A percentile compares a stretch with the other conserved stretches of the same genome.
Evolutionary conservation across 1,284 basidiomycete genomes (phyloP).

Genomic region (Entoloma clypeatum): DNA sequence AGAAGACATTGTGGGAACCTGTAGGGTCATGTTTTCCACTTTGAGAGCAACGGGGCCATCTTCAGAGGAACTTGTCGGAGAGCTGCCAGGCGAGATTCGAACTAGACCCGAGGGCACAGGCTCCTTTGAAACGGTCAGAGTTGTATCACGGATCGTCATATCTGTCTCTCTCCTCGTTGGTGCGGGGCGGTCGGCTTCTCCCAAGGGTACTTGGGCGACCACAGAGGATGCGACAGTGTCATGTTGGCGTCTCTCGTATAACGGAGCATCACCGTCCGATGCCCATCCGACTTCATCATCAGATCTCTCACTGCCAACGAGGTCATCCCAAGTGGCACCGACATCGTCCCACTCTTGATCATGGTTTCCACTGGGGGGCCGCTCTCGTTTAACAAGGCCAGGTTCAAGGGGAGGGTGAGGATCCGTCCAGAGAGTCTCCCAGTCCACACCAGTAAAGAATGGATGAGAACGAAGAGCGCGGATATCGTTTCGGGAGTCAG

Average conservation of each 20-base stretch:
- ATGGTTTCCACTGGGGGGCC: conserved; percentile 27
- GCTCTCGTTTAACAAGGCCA: conserved; percentile 42
- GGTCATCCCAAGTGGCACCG: conserved; percentile 52
- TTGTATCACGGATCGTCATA: conserved; percentile 14
- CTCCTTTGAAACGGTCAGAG: background rate
- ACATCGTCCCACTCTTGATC: conserved; percentile 46
- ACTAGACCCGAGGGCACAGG: background rate
- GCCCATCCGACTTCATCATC: conserved; percentile 47
- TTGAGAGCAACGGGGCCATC: conserved; percentile 41
- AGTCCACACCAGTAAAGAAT: conserved; percentile 71
- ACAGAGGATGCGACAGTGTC: conserved; percentile 12
- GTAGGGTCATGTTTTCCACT: conserved; percentile 30
- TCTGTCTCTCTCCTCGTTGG: conserved; percentile 15
- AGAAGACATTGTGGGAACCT: conserved; percentile 11
- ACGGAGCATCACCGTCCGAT: conserved; percentile 38
- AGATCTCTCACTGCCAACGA: conserved; percentile 34
- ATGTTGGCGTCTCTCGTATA: conserved; percentile 17
- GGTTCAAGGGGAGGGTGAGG: conserved; percentile 48
- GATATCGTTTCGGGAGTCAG: conserved; percentile 46
- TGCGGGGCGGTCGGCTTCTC: conserved; percentile 26
- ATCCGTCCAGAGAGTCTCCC: conserved; percentile 71
- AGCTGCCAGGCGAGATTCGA: conserved; percentile 21
- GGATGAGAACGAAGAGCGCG: conserved; percentile 67
- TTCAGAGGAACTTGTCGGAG: conserved; percentile 46
- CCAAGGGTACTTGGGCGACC: conserved; percentile 24